Conservation (phyloP, 148 eudicot species). For the Cornus controversa region DNA sequence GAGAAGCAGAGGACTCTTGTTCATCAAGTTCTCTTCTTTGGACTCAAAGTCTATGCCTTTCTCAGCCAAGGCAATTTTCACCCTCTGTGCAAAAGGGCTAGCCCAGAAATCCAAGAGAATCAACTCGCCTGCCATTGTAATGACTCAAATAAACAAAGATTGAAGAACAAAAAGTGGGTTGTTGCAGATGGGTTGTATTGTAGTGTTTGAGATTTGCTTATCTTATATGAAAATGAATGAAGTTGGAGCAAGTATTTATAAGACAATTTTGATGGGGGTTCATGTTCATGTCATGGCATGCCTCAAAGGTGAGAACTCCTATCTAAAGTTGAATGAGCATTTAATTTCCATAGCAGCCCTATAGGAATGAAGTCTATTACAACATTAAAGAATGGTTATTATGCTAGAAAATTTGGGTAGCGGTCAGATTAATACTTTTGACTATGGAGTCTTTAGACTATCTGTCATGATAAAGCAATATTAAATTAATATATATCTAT, state of each 20-base stretch:
- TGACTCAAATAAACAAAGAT: too few species aligned
- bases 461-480: too few species aligned
- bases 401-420: too few species aligned
- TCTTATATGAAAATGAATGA: neutral
- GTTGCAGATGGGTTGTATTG: neutral
- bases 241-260: too few species aligned
- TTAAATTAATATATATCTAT: too few species aligned
- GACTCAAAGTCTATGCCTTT: neutral
- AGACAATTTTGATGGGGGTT: neutral
- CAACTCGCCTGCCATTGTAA: neutral
- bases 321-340: too few species aligned
- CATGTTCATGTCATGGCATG: neutral
- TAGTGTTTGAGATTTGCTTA: too few species aligned
- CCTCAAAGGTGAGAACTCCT: neutral
- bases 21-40: slow-evolving; percentile 19
- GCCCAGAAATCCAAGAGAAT: neutral
- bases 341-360: too few species aligned
- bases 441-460: too few species aligned
- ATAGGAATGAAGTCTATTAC: too few species aligned
- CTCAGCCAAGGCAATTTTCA: neutral
- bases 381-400: too few species aligned
- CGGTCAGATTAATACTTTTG: too few species aligned
- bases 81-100: neutral
- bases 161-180: neutral
- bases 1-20: slow-evolving; percentile 13